Evolutionary conservation across 306 rosid genomes (phyloP), one percentile per base, ranked within the genome.

Genomic region (Boehmeria nivea): DNA sequence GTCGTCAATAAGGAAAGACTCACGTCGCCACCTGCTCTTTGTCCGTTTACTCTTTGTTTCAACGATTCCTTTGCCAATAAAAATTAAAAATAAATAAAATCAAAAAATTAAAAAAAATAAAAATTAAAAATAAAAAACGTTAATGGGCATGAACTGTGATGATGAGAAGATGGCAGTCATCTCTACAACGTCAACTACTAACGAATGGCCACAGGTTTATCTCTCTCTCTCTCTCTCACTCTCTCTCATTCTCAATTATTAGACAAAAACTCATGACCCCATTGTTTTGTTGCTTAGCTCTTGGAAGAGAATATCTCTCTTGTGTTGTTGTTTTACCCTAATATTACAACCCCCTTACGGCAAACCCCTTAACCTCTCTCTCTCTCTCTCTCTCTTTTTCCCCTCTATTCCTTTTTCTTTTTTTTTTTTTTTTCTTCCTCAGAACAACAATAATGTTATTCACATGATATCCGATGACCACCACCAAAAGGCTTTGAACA

Each of bases 281-380:
- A 72, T 57, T 71, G 45, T 15, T 86, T 86, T 86, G 97, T 86
- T 77, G 53, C 72, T 72, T 86, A 59, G 83, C 84, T 62, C 58
- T 89, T 86, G 94, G 95, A 83, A 78, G 42, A 72, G 97, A 86
- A 89, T 89, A 79, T 81, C 66, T 67, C 17, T 68, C 45, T 62
- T 54, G 66, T 71, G 53, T 59, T 72, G 76, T 80, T 76, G 70
- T 44, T 77, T 85, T 82, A 72, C 75, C 83, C 84, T 74, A 76
- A 71, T 68, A 48, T 40, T 40, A 42, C 76, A 72, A n/a, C n/a
- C n/a, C n/a, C 74, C 68, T 60, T 11, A 33, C 38, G 11, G 38
- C 38, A 33, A 33, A 43, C 54, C 44, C 1, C 66, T 61, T 44
- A 51, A 39, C 63, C 25, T 45, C 21, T 49, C 53, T 57, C 36